Conservation (phyloP, 2,329 filamentous ascomycete genomes). For the Westerdykella sp. region DNA sequence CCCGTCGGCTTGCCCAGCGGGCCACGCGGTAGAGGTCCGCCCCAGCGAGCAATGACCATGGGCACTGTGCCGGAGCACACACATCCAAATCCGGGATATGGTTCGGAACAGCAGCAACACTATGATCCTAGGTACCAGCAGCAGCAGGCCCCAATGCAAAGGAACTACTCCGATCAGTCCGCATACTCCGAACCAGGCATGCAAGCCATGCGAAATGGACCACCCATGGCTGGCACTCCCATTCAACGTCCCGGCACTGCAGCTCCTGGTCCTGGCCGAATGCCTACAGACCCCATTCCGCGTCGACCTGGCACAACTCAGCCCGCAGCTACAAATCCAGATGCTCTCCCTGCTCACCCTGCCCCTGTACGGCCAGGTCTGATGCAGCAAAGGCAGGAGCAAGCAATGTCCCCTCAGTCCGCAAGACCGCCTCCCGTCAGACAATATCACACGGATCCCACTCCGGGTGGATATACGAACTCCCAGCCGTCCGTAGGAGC, state of each 20-base stretch:
- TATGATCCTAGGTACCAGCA: slow-evolving; percentile 26
- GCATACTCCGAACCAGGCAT: slow-evolving; percentile 33
- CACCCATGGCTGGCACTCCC: slow-evolving; percentile 22
- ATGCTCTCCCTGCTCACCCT: slow-evolving; percentile 52
- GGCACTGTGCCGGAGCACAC: slow-evolving; percentile 9
- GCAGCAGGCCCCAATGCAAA: slow-evolving; percentile 26
- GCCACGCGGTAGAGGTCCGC: slow-evolving; percentile 24
- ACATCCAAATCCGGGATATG: slow-evolving; percentile 14
- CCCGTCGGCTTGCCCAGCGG: slow-evolving; percentile 20
- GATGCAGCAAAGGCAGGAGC: slow-evolving; percentile 29
- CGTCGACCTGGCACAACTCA: slow-evolving; percentile 38
- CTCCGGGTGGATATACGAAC: slow-evolving; percentile 30
- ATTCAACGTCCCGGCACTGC: slow-evolving; percentile 28
- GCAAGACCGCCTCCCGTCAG: slow-evolving; percentile 48
- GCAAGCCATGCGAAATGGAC: slow-evolving; percentile 25
- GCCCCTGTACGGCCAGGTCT: slow-evolving; percentile 50
- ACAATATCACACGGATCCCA: slow-evolving; percentile 44
- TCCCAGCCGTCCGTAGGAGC: slow-evolving; percentile 13
- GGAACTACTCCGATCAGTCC: slow-evolving; percentile 31
- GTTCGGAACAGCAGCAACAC: slow-evolving; percentile 14
- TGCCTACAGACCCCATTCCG: slow-evolving; percentile 22
- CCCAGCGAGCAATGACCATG: slow-evolving; percentile 19
- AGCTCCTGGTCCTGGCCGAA: slow-evolving; percentile 22
- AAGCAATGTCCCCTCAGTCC: slow-evolving; percentile 13
- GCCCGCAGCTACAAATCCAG: slow-evolving; percentile 42